These are phyloP conservation scores for Fragaria nilgerrensis DNA, from an alignment of 306 rosid species.

Conservation along the genomic window DNA sequence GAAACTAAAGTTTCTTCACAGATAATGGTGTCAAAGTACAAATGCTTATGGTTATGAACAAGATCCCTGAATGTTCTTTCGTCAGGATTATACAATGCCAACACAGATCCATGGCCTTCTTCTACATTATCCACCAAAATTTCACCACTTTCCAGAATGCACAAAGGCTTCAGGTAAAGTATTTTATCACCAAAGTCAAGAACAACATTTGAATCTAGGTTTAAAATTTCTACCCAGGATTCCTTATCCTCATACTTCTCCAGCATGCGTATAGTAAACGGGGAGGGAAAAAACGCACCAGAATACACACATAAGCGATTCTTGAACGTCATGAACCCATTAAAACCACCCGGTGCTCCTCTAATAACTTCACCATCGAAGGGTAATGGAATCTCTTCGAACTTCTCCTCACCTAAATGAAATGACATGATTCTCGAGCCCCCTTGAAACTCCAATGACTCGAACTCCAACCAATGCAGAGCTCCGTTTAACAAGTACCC, in stretches of 20 bases:
- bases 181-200: too few species aligned
- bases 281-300: background rate
- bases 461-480: background rate
- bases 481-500: background rate
- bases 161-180: background rate
- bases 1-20: background rate
- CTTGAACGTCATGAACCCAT: background rate
- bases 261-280: background rate
- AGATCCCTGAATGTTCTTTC: background rate
- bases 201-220: background rate
- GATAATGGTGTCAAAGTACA: background rate
- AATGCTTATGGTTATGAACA: background rate
- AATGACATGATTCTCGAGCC: background rate
- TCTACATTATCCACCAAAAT: background rate
- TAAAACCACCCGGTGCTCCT: background rate
- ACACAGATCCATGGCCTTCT: too few species aligned
- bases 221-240: slow-evolving; percentile 1
- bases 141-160: background rate
- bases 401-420: background rate
- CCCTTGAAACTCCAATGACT: background rate
- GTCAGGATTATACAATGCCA: background rate
- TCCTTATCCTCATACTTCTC: background rate
- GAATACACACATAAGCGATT: background rate
- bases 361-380: background rate
- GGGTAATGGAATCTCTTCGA: background rate